Percentiles rank a stretch among this genome's conserved stretches.
These are phyloP conservation scores for Kodamaea laetipori DNA, from an alignment of 805 yeast genomes.

Conservation along the genomic window DNA sequence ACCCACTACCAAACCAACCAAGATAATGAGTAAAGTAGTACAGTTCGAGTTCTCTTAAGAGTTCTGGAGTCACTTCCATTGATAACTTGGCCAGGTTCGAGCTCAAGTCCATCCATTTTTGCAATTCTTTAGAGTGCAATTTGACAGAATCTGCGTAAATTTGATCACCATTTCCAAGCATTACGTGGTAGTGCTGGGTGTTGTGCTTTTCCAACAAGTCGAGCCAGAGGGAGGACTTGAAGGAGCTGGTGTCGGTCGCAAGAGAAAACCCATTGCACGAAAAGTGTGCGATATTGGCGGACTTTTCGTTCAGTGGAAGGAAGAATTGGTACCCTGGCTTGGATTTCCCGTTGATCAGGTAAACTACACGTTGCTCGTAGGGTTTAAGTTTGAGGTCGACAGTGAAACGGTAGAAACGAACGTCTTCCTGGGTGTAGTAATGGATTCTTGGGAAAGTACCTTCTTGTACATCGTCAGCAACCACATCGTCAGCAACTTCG, in stretches of 20 bases:
- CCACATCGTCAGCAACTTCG: slow-evolving; percentile 2
- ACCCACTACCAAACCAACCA: slow-evolving; percentile 89
- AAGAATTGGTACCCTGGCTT: slow-evolving; percentile 56
- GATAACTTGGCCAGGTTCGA: slow-evolving; percentile 46
- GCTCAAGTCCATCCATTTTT: slow-evolving; percentile 63
- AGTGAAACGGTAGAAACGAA: slow-evolving; percentile 66
- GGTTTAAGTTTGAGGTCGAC: slow-evolving; percentile 51
- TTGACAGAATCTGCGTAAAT: slow-evolving; percentile 85
- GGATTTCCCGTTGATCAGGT: slow-evolving; percentile 51
- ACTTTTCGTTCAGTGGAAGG: slow-evolving; percentile 61
- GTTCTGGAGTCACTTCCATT: slow-evolving; percentile 46
- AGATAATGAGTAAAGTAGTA: slow-evolving; percentile 76
- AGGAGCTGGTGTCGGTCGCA: slow-evolving; percentile 63
- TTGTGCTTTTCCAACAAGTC: slow-evolving; percentile 77
- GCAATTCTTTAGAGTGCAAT: slow-evolving; percentile 52
- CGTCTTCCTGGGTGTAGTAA: slow-evolving; percentile 47
- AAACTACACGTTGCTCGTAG: slow-evolving; percentile 63
- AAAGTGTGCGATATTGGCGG: slow-evolving; percentile 80
- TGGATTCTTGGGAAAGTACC: slow-evolving; percentile 52
- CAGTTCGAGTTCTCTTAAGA: slow-evolving; percentile 55
- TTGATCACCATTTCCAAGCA: slow-evolving; percentile 98
- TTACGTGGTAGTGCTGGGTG: slow-evolving; percentile 68
- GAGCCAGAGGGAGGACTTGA: slow-evolving; percentile 79
- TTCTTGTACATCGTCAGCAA: slow-evolving; percentile 8
- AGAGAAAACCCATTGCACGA: slow-evolving; percentile 92